Evolutionary conservation across 2,329 filamentous ascomycete species (phyloP), one percentile per base, ranked within the genome.

Genomic region (Epichloe coenophiala): DNA sequence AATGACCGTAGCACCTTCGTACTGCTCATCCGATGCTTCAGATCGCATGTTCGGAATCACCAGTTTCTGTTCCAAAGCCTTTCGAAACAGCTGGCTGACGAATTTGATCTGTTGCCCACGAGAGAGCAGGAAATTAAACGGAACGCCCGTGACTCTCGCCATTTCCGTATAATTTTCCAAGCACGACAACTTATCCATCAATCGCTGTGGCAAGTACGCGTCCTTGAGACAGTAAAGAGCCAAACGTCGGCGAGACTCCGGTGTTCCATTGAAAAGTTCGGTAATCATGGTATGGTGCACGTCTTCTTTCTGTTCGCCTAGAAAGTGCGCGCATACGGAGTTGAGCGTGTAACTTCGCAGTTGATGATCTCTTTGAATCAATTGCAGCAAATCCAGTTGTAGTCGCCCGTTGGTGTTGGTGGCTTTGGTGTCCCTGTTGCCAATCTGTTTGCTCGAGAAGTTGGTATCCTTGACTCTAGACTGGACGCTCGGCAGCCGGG

Each of bases 281-380:
- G 94, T 98, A 60, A 98, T 98, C 89, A 98, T 98, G 3, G 90
- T 96, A 68, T 98, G 84, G 63, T 98, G 93, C 3, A 98, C 93
- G 67, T 98, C 93, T 68, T 98, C 93, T 64, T 98, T 98, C 64
- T 98, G 93, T 65, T 98, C 93, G 45, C 89, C 89, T 23, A 98
- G 67, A 61, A 98, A 98, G 56, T 98, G 86, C 4, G 93, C 86
- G 57, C 83, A 95, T 5, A 98, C 93, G 1, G 93, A 95, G 66
- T 98, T 98, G 31, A 98, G 76, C 0, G 93, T 98, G 65, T 98
- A 98, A 69, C 91, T 97, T 72, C 93, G 80, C 36, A 98, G 74
- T 17, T 98, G 93, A 59, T 98, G 83, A 61, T 98, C 94, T 59
- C 94, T 79, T 65, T 98, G 93, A 47, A 98, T 83, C 35, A 98